Conservation (phyloP, 2,329 filamentous ascomycete species). For the Fonsecaea pugnacius region DNA sequence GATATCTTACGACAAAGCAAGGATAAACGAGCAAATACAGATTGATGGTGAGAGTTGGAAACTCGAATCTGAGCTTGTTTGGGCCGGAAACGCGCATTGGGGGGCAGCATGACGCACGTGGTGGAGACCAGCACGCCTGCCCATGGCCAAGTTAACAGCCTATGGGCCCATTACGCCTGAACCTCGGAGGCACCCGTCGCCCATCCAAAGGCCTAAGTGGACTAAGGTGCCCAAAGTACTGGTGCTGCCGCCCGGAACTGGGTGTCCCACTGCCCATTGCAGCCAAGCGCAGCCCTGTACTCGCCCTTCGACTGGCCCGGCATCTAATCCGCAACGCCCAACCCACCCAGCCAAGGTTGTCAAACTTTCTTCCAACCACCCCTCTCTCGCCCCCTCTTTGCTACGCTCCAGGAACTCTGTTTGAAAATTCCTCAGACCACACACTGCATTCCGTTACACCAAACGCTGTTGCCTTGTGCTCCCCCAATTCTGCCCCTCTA, state of each 20-base stretch:
- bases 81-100: neutral
- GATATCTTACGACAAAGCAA: neutral
- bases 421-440: conserved; percentile 8
- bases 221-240: neutral
- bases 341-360: neutral
- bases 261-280: conserved; percentile 2
- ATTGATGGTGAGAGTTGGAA: neutral
- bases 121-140: conserved; percentile 14
- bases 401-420: neutral
- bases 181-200: neutral
- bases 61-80: neutral
- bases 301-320: conserved; percentile 20
- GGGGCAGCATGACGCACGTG: conserved; percentile 24
- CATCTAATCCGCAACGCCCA: conserved; percentile 13
- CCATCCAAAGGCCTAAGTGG: neutral
- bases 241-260: conserved; percentile 8
- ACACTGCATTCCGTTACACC: neutral
- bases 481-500: neutral
- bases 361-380: conserved; percentile 29
- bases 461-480: neutral
- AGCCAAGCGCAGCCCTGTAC: neutral
- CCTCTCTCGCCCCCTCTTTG: neutral
- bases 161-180: neutral
- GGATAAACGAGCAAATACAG: conserved; percentile 3
- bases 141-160: neutral